Conservation (phyloP, 768 basidiomycete genomes). For the Sarcomyxa edulis region DNA sequence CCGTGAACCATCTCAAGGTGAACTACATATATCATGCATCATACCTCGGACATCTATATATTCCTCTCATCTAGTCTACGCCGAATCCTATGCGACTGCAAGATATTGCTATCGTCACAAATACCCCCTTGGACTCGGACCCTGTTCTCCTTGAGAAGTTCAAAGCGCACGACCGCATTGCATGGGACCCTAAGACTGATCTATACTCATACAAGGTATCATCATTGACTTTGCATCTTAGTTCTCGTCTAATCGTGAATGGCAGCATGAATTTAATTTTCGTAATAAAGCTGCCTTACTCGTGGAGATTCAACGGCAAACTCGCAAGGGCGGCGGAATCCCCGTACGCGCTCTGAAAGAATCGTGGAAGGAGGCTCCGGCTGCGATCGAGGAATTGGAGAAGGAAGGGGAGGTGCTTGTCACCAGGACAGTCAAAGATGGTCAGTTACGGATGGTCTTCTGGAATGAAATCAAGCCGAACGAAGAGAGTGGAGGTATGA, state of each 20-base stretch:
- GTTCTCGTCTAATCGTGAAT: background rate
- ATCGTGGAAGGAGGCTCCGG: slow-evolving; percentile 84
- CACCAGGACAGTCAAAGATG: slow-evolving; percentile 81
- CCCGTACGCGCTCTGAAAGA: slow-evolving; percentile 83
- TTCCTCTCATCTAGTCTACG: slow-evolving; percentile 39
- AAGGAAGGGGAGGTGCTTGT: slow-evolving; percentile 84
- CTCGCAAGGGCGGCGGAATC: slow-evolving; percentile 79
- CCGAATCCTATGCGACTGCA: slow-evolving; percentile 82
- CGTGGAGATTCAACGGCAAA: slow-evolving; percentile 81
- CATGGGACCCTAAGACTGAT: slow-evolving; percentile 78
- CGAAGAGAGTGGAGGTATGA: slow-evolving; percentile 62
- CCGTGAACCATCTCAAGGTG: slow-evolving; percentile 79
- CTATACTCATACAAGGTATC: slow-evolving; percentile 80
- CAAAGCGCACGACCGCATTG: slow-evolving; percentile 72
- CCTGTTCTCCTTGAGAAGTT: slow-evolving; percentile 72
- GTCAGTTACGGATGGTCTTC: slow-evolving; percentile 78
- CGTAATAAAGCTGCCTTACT: slow-evolving; percentile 79
- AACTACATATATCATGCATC: slow-evolving; percentile 11
- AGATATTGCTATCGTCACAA: slow-evolving; percentile 79
- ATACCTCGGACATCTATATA: slow-evolving; percentile 6
- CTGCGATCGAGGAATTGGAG: slow-evolving; percentile 85
- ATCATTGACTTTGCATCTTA: slow-evolving; percentile 1
- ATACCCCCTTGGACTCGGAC: slow-evolving; percentile 74
- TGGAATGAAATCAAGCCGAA: slow-evolving; percentile 85
- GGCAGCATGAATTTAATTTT: slow-evolving; percentile 81